Evolutionary conservation across 495 filamentous ascomycete species (phyloP).

Genomic region (Annulohypoxylon moriforme): DNA sequence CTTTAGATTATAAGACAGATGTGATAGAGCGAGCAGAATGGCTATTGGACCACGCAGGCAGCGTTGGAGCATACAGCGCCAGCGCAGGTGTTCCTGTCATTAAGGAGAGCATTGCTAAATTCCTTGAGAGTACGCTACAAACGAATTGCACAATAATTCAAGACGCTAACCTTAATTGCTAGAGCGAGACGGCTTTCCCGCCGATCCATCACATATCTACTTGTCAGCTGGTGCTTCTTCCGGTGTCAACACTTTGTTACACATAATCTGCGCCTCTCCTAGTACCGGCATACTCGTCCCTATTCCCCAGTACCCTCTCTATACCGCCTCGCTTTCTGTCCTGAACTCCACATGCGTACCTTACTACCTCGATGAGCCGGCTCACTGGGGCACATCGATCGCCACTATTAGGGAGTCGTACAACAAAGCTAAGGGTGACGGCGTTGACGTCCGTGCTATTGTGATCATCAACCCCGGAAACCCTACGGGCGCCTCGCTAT

Average conservation of each 20-base stretch:
- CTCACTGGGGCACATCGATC: slow-evolving; percentile 88
- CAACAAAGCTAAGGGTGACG: slow-evolving; percentile 74
- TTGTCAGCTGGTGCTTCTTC: slow-evolving; percentile 91
- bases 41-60: slow-evolving; percentile 83
- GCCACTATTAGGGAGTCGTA: slow-evolving; percentile 76
- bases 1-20: slow-evolving; percentile 85
- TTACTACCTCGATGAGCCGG: slow-evolving; percentile 88
- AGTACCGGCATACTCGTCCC: slow-evolving; percentile 89
- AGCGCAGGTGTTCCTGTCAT: slow-evolving; percentile 88
- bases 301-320: slow-evolving; percentile 97
- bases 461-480: slow-evolving; percentile 99
- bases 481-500: slow-evolving; percentile 89
- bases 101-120: slow-evolving; percentile 87
- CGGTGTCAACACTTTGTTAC: slow-evolving; percentile 91
- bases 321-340: slow-evolving; percentile 90
- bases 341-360: slow-evolving; percentile 89
- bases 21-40: slow-evolving; percentile 84
- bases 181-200: slow-evolving; percentile 87
- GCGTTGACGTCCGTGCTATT: slow-evolving; percentile 88
- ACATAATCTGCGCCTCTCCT: slow-evolving; percentile 84
- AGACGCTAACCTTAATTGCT: slow-evolving; percentile 23
- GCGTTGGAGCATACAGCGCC: slow-evolving; percentile 95
- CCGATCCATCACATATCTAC: slow-evolving; percentile 82
- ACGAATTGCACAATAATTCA: slow-evolving; percentile 3
- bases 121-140: slow-evolving; percentile 78